These are phyloP conservation scores for Papiliotrema nemorosa DNA, from an alignment of 1,284 basidiomycete species.

Conservation along the genomic window DNA sequence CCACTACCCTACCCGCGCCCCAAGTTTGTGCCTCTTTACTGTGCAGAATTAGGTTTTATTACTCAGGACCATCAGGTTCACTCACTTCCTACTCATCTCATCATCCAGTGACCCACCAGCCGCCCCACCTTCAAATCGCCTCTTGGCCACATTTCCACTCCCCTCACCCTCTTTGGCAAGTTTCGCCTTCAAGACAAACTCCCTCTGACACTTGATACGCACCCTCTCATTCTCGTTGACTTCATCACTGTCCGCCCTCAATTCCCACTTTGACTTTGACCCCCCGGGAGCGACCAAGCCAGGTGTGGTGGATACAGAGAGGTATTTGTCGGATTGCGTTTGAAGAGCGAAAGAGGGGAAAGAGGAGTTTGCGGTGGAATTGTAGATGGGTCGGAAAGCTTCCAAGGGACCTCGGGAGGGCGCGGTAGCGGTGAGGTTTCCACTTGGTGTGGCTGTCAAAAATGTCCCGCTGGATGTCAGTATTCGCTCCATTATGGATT, in stretches of 20 bases:
- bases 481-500: neutral
- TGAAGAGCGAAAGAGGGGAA: constrained; percentile 32
- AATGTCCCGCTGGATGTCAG: constrained; percentile 41
- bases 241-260: constrained; percentile 77
- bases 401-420: constrained; percentile 49
- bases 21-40: constrained; percentile 80
- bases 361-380: constrained; percentile 13
- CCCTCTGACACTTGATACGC: constrained; percentile 83
- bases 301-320: constrained; percentile 27
- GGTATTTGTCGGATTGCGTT: constrained; percentile 35
- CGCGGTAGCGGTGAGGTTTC: constrained; percentile 39
- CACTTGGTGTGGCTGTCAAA: constrained; percentile 45
- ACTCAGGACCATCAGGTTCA: constrained; percentile 2
- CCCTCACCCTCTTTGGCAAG: constrained; percentile 74
- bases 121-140: constrained; percentile 61
- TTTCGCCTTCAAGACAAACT: constrained; percentile 80
- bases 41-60: neutral
- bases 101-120: constrained; percentile 49
- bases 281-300: constrained; percentile 9
- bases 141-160: constrained; percentile 53
- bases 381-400: constrained; percentile 36
- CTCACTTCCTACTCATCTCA: constrained; percentile 50
- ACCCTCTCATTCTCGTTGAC: constrained; percentile 76
- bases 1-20: constrained; percentile 73
- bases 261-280: constrained; percentile 53